Evolutionary conservation across 169 alveolate genomes (phyloP), one percentile per base, ranked within the genome.

Genomic region (Babesia bigemina): DNA sequence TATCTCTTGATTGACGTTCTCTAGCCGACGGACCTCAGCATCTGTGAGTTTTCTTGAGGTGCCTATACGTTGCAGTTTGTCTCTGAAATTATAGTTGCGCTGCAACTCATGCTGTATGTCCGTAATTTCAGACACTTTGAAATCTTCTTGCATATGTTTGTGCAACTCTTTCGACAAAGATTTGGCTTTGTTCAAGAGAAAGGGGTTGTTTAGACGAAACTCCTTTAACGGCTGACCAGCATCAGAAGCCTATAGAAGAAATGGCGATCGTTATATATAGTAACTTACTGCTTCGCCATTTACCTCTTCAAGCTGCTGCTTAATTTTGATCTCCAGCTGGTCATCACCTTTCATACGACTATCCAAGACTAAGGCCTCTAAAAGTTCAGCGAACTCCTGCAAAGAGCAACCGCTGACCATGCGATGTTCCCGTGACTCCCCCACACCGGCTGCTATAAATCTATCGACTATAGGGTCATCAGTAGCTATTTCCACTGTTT

Each of bases 401-500:
- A 81, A 29, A 26, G 88, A 58, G 45, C 88, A 81, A 4, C 88
- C 88, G 65, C 59, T 42, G 36, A 63, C 65, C 55, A 79, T 7
- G n/a, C 70, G 69, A 21, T 69, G 65, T n/a, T 69, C 86, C 61
- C 39, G 0, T 11, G 86, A 76, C 45, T 66, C 70, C 9, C 79
- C 77, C 1, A 24, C 19, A 33, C 71, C 85, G 4, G 55, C 58
- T 52, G 63, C 52, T 45, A 79, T 56, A 48, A 79, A 79, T 17
- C 29, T 53, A 17, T 70, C 71, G 21, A 79, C 75, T 0, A 59
- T 28, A n/a, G 58, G 56, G 44, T 66, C 39, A 2, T 57, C 44
- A 14, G 26, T 21, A 29, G 39, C 72, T 1, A 79, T 60, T 50
- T 75, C 83, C 8, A 70, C 45, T 16, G 12, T 33, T 44, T 69